Conservation (phyloP, 2,329 filamentous ascomycete species). For the Cephalotrichum gorgonifer region DNA sequence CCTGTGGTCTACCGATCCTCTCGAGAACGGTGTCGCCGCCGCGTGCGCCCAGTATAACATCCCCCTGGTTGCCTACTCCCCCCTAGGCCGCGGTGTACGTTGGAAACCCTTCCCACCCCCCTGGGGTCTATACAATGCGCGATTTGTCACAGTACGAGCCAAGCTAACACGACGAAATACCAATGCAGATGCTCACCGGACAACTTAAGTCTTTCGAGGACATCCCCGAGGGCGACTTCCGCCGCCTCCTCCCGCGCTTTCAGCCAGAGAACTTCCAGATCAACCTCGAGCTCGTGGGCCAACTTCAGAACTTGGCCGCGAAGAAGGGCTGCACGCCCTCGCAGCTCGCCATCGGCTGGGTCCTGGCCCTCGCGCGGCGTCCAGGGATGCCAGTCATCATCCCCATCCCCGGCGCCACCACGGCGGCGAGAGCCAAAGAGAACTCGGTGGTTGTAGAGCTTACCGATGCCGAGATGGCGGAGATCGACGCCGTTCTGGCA, state of each 20-base stretch:
- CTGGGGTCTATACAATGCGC: neutral
- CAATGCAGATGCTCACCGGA: conserved; percentile 37
- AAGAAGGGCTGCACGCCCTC: conserved; percentile 49
- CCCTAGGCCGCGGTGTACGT: conserved; percentile 47
- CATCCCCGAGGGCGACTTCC: conserved; percentile 39
- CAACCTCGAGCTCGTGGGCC: conserved; percentile 51
- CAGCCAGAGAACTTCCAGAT: conserved; percentile 49
- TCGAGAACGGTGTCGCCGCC: conserved; percentile 39
- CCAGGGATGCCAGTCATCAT: conserved; percentile 48
- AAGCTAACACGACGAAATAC: neutral
- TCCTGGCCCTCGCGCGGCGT: conserved; percentile 34
- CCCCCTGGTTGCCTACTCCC: conserved; percentile 62
- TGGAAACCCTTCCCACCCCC: neutral
- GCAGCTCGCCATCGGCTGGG: conserved; percentile 60
- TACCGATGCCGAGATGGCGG: conserved; percentile 35
- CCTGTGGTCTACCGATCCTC: conserved; percentile 35
- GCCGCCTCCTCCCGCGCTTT: conserved; percentile 45
- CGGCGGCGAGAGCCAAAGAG: conserved; percentile 44
- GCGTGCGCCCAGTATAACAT: conserved; percentile 55
- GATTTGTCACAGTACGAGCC: neutral
- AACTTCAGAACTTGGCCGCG: conserved; percentile 46
- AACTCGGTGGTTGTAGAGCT: conserved; percentile 43
- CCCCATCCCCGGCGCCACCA: conserved; percentile 57
- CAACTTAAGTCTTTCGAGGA: conserved; percentile 42
- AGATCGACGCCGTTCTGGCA: conserved; percentile 37